Base-by-base conservation (phyloP, 345 rosid genomes). In the Luvunga scandens region DNA sequence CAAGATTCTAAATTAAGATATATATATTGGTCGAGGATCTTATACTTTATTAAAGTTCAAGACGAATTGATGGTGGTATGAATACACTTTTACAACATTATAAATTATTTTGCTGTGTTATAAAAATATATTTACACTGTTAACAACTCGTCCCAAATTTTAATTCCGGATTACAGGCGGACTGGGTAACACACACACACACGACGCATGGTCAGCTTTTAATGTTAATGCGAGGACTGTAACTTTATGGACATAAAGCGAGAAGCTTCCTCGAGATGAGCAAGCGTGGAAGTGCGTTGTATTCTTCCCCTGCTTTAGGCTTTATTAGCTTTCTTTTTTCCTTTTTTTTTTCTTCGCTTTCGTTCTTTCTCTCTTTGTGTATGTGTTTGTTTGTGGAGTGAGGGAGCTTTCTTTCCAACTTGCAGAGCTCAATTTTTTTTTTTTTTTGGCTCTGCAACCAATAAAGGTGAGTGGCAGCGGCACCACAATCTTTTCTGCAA, bases 241-340 rank as follows among this genome's bases (percentile, higher is more conserved):
- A 69, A 31, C 78, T 84, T 73, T 69, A 71, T n/a, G 73, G 21
- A 36, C 77, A 79, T 76, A 83, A 88, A 87, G 93, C 66, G 62
- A 83, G 93, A 90, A 90, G 93, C 93, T 88, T 88, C 93, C 90
- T 90, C 91, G 90, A 88, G 73, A 75, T 81, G 72, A 75, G 83
- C 66, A 81, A 56, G 77, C 86, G 38, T 85, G 88, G 85, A 80
- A 88, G 87, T 87, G 91, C 87, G 89, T 80, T 83, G 85, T 75
- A 77, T 84, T 83, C 85, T 76, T 71, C 77, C 80, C 78, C 84
- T 68, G 42, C 86, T 84, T 83, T 85, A 75, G 81, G 81, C 88
- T 87, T 87, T 85, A 81, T 82, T 83, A 56, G 61, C 81, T 85
- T 82, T 76, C 71, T 24, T 39, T 66, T 31, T 39, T 48, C 1